A percentile compares a stretch with the other conserved stretches of the same genome.
Evolutionary conservation across 2,329 filamentous ascomycete genomes (phyloP).

Genomic region (Penicillium freii): DNA sequence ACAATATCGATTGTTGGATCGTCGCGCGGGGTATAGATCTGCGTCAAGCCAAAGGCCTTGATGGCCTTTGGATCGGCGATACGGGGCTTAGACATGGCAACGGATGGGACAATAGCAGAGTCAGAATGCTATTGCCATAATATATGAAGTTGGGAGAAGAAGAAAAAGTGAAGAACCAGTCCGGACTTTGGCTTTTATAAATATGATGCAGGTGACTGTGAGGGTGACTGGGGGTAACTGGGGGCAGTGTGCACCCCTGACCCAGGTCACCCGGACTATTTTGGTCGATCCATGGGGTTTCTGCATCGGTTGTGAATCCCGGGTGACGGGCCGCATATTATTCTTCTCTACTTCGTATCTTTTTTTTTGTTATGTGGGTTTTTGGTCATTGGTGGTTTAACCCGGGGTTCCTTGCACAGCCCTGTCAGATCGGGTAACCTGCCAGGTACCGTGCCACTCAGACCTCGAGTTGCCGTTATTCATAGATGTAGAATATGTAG

Average conservation of each 20-base stretch:
- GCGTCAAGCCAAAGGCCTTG: conserved; percentile 43
- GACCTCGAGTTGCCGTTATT: background rate
- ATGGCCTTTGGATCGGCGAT: conserved; percentile 20
- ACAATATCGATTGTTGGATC: conserved; percentile 55
- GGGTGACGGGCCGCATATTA: conserved; percentile 1
- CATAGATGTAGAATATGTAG: background rate
- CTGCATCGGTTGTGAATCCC: background rate
- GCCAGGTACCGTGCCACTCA: conserved; percentile 12
- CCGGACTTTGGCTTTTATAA: conserved; percentile 9
- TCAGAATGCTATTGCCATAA: conserved; percentile 8
- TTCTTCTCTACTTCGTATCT: background rate
- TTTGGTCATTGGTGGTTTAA: background rate
- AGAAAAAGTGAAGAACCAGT: background rate
- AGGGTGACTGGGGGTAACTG: background rate
- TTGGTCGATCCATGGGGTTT: conserved; percentile 3
- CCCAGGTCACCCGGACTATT: conserved; percentile 9
- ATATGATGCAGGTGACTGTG: conserved; percentile 1
- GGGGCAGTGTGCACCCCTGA: conserved; percentile 11
- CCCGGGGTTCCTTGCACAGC: conserved; percentile 2
- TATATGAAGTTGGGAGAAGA: background rate
- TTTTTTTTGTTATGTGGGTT: background rate
- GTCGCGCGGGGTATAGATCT: conserved; percentile 40
- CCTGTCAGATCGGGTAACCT: conserved; percentile 6
- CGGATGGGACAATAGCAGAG: background rate
- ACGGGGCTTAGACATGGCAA: conserved; percentile 22